Evolutionary conservation across 2,329 filamentous ascomycete genomes (phyloP).

Genomic region (Pestalotiopsis sp.): DNA sequence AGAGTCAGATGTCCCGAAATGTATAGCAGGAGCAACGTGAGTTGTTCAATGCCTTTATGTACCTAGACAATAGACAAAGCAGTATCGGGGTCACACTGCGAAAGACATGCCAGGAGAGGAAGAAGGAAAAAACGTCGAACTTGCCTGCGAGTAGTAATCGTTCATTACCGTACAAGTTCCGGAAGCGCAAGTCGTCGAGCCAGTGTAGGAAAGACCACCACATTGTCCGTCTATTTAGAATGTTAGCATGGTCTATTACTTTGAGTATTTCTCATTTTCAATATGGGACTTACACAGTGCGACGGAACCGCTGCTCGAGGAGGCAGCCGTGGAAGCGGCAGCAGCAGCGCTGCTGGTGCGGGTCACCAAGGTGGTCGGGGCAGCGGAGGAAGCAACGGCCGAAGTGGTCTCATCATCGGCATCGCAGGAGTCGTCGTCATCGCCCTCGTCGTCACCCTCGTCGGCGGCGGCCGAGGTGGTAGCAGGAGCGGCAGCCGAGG

Average conservation of each 20-base stretch:
- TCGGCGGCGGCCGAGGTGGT: neutral
- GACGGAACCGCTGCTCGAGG: constrained; percentile 9
- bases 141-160: constrained; percentile 21
- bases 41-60: too few relatives aligned
- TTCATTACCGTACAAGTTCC: constrained; percentile 20
- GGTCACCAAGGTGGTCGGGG: constrained; percentile 16
- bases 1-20: too few relatives aligned
- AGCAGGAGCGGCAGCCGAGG: constrained; percentile 11
- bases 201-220: constrained; percentile 19
- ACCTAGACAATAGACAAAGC: too few relatives aligned
- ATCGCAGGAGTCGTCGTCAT: constrained; percentile 12
- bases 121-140: too few relatives aligned
- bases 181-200: constrained; percentile 21
- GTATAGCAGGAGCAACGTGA: too few relatives aligned
- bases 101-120: too few relatives aligned
- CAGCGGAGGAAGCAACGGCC: constrained; percentile 2
- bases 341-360: constrained; percentile 10
- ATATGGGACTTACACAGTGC: constrained; percentile 9
- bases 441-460: neutral
- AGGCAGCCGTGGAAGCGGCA: constrained; percentile 5
- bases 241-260: too few relatives aligned
- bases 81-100: too few relatives aligned
- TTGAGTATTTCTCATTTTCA: too few relatives aligned
- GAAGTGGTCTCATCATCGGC: constrained; percentile 3
- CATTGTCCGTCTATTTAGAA: constrained; percentile 16